These are phyloP conservation scores for Aspergillus hancockii DNA, from an alignment of 495 filamentous ascomycete genomes.

Conservation along the genomic window DNA sequence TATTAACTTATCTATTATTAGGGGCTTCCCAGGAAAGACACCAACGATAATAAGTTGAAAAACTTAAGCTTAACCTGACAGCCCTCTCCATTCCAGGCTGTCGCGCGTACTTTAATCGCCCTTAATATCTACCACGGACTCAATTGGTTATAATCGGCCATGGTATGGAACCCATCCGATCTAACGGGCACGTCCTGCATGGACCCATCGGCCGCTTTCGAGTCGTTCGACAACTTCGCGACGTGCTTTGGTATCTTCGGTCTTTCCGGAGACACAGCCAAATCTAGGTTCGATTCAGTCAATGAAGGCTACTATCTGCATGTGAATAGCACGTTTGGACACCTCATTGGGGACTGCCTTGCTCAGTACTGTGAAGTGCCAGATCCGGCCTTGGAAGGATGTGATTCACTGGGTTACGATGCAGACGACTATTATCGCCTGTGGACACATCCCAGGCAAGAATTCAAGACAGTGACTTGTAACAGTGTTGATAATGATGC, in stretches of 20 bases:
- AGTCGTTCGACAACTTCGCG: background rate
- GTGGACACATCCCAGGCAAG: background rate
- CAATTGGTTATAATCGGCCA: background rate
- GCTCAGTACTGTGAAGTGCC: background rate
- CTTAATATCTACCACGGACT: background rate
- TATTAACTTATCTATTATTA: background rate
- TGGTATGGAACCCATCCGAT: background rate
- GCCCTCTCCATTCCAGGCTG: background rate
- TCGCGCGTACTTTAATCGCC: background rate
- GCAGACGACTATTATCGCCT: background rate
- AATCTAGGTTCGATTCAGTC: background rate
- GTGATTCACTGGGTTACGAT: background rate
- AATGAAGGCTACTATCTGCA: background rate
- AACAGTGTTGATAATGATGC: background rate
- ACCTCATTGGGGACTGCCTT: background rate
- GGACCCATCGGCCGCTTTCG: background rate
- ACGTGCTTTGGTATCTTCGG: background rate
- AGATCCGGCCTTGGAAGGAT: constrained; percentile 1
- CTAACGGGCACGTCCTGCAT: background rate
- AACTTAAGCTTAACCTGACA: background rate
- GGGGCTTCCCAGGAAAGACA: background rate
- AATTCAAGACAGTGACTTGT: background rate
- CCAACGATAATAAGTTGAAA: background rate
- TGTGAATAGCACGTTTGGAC: constrained; percentile 1
- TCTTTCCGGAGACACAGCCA: background rate